Conservation (phyloP, 2,329 filamentous ascomycete genomes). For the Colletotrichum neosansevieriae region DNA sequence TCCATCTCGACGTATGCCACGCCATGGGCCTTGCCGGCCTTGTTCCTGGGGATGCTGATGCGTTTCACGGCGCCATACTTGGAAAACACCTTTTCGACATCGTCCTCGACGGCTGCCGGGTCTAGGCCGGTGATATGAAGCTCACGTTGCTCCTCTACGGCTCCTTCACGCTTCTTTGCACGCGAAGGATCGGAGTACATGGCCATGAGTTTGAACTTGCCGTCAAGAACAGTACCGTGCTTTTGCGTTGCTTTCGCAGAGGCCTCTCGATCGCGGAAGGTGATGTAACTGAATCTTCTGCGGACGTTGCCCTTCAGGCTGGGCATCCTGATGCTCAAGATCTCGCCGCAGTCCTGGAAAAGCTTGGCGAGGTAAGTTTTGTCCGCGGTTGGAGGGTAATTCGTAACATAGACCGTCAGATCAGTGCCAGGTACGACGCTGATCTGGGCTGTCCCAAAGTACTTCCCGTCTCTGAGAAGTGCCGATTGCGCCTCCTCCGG, state of each 20-base stretch:
- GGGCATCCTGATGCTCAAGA: conserved; percentile 89
- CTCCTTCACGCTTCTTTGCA: conserved; percentile 83
- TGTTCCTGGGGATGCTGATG: conserved; percentile 77
- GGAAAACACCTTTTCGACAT: conserved; percentile 77
- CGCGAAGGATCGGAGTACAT: conserved; percentile 87
- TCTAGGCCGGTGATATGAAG: conserved; percentile 81
- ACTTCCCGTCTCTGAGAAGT: conserved; percentile 83
- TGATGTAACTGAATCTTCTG: conserved; percentile 94
- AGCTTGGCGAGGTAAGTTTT: conserved; percentile 76
- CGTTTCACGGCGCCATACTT: conserved; percentile 81
- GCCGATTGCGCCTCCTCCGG: conserved; percentile 86
- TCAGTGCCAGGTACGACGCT: conserved; percentile 80
- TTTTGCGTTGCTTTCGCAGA: conserved; percentile 80
- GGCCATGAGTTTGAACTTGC: conserved; percentile 75
- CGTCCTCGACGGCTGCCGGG: conserved; percentile 70
- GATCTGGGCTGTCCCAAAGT: conserved; percentile 79
- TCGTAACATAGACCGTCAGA: conserved; percentile 89
- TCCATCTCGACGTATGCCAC: conserved; percentile 85
- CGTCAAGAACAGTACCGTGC: conserved; percentile 77
- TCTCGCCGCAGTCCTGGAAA: conserved; percentile 81
- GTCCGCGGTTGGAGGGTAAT: conserved; percentile 84
- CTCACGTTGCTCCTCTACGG: conserved; percentile 88
- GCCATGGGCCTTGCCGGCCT: conserved; percentile 78
- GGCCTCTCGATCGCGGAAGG: conserved; percentile 79
- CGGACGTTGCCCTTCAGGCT: conserved; percentile 90